Base-by-base conservation (phyloP, 768 basidiomycete species). In the Coprinopsis strossmayeri region DNA sequence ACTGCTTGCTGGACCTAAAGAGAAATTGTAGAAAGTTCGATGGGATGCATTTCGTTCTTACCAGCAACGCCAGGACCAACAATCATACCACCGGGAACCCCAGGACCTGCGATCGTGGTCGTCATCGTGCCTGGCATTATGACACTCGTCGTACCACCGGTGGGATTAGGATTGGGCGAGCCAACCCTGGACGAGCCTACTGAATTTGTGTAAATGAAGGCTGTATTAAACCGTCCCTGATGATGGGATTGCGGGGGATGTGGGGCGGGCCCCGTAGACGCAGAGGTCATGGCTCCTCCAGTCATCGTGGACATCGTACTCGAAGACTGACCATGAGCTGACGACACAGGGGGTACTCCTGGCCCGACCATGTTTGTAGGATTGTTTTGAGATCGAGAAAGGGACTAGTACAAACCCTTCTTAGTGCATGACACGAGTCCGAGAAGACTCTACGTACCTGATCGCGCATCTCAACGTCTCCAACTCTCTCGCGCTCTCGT, bases 191-290 rank as follows among this genome's bases (percentile, higher is more conserved):
- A 50, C 30, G 42, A 28, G 20, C 11, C 44, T 2, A 45, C 43
- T 18, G 44, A 50, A 24, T 38, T 46, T 9, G 49, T 28, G 27
- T 45, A 27, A n/a, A 50, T 50, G 44, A 50, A 50, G 28, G 49
- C 49, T 1, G 49, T 50, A 27, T 50, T 50, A 26, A 50, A 50
- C 17, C 49, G 25, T 3, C 49, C 35, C 27, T 50, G 49, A 28
- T 50, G 51, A 30, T 55, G 54, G 3, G 48, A 39, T 12, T 47
- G 55, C n/a, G 55, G 52, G 17, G 54, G 53, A 13, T 44, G 49
- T 21, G 54, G 51, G 2, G 49, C 34, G 13, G 49, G 49, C 2
- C n/a, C 44, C 27, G 30, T 12, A 34, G 15, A 24, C 28, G 23
- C 7, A 26, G 17, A 10, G 26, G 25, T 5, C 17, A 32, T 11